phyloP scores from a whole-genome alignment of 257 asterid species.

The Solanum raphanifolium region DNA sequence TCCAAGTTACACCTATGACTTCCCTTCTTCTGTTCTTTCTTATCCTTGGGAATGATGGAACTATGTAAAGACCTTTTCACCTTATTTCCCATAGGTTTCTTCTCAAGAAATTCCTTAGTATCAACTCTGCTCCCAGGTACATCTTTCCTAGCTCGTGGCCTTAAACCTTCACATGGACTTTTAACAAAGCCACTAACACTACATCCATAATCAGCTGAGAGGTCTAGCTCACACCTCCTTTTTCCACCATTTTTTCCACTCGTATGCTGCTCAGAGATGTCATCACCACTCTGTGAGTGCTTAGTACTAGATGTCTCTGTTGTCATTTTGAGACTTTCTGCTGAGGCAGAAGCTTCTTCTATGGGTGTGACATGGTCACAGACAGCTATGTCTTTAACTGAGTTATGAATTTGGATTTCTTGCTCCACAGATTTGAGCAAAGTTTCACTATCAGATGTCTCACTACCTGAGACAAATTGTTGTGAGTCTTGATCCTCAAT shows the following conservation, averaged over 20 bases:
- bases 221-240: constrained; percentile 44
- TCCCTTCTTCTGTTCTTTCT: constrained; percentile 30
- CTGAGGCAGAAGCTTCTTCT: constrained; percentile 9
- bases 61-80: constrained; percentile 12
- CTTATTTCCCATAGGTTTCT: constrained; percentile 11
- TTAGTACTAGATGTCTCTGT: constrained; percentile 2
- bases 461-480: constrained; percentile 1
- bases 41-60: constrained; percentile 7
- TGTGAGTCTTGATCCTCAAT: constrained; percentile 8
- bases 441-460: constrained; percentile 6
- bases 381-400: constrained; percentile 15
- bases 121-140: constrained; percentile 7
- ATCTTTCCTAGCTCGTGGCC: constrained; percentile 46
- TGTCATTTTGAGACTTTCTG: constrained; percentile 10
- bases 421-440: constrained; percentile 16
- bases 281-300: constrained; percentile 5
- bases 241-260: constrained; percentile 23
- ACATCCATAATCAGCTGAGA: constrained; percentile 20
- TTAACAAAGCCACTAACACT: constrained; percentile 30
- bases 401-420: constrained; percentile 7
- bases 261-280: constrained; percentile 4
- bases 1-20: constrained; percentile 49
- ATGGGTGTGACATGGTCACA: constrained; percentile 4
- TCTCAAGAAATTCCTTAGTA: constrained; percentile 10
- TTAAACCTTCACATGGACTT: constrained; percentile 93